Evolutionary conservation across 176 grass and related monocot species (phyloP).

Genomic region (Raddia distichophylla): DNA sequence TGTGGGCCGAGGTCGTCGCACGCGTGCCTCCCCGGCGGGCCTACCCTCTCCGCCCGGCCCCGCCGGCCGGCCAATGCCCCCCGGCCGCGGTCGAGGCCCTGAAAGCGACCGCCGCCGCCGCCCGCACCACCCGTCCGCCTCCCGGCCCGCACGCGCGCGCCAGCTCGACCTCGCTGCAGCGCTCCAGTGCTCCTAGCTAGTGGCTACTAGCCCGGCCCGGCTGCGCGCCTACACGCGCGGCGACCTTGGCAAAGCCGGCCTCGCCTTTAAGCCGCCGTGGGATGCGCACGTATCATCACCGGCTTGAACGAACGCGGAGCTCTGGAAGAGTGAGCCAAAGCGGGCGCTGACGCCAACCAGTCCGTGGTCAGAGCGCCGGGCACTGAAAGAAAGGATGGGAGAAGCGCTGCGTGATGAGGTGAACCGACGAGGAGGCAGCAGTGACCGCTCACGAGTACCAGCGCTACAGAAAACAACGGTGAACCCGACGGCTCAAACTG

Average conservation of each 20-base stretch:
- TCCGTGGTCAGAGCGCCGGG: neutral
- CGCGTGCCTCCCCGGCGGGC: constrained; percentile 22
- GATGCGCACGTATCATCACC: neutral
- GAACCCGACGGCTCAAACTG: no score
- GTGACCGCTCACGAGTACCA: no score
- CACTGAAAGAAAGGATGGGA: neutral
- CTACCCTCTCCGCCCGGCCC: neutral
- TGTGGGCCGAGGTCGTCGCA: constrained; percentile 17
- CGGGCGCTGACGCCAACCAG: neutral
- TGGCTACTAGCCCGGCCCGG: no score
- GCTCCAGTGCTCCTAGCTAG: neutral
- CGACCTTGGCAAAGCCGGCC: no score
- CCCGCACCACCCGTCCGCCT: constrained; percentile 8
- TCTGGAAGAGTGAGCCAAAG: neutral
- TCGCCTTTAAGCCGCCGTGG: neutral
- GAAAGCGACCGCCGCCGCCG: constrained; percentile 34
- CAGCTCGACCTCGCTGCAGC: neutral
- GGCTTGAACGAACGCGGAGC: neutral
- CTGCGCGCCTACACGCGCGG: no score
- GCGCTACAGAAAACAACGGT: no score
- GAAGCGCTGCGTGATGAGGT: neutral
- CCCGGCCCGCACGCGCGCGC: neutral
- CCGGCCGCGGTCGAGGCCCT: neutral
- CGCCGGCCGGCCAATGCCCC: constrained; percentile 2
- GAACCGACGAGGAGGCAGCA: neutral